Evolutionary conservation across 169 alveolate species (phyloP).

Genomic region (Plasmodium coatneyi): DNA sequence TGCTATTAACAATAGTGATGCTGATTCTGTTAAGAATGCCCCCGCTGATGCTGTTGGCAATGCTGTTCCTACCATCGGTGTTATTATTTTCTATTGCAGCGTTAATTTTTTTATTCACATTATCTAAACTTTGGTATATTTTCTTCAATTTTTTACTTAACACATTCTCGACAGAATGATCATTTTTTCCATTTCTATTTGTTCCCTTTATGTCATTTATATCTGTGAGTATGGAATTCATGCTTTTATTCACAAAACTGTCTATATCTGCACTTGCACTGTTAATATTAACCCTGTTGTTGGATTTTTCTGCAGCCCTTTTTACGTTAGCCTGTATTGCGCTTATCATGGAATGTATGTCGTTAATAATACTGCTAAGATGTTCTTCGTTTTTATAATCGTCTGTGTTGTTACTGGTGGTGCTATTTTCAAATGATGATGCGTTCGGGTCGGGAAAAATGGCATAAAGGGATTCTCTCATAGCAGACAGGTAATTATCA

Average conservation of each 20-base stretch:
- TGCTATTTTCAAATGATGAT: not conserved
- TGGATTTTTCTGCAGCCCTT: not conserved
- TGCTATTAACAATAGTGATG: not conserved
- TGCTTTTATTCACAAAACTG: slow-evolving; percentile 1
- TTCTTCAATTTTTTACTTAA: slow-evolving; percentile 25
- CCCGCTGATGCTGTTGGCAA: not conserved
- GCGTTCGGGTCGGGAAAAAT: slow-evolving; percentile 13
- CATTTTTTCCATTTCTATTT: not conserved
- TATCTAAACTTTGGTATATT: slow-evolving; percentile 20
- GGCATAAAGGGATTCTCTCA: slow-evolving; percentile 37
- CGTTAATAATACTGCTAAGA: slow-evolving; percentile 7
- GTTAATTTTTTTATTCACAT: slow-evolving; percentile 41
- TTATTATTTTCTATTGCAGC: slow-evolving; percentile 14
- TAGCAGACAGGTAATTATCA: not conserved
- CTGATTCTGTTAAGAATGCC: not conserved
- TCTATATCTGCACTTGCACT: slow-evolving; percentile 7
- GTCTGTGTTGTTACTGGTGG: not conserved
- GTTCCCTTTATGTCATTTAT: slow-evolving; percentile 4
- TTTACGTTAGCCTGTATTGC: slow-evolving; percentile 1
- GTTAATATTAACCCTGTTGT: not conserved
- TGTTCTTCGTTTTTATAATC: slow-evolving; percentile 1
- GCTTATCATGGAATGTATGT: slow-evolving; percentile 42
- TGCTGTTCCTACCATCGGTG: not conserved
- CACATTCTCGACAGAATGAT: not conserved
- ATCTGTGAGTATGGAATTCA: slow-evolving; percentile 14